Evolutionary conservation across 1,139 yeast species (phyloP), one percentile per base, ranked within the genome.

Genomic region (Suzukiozyma palmioleophila): DNA sequence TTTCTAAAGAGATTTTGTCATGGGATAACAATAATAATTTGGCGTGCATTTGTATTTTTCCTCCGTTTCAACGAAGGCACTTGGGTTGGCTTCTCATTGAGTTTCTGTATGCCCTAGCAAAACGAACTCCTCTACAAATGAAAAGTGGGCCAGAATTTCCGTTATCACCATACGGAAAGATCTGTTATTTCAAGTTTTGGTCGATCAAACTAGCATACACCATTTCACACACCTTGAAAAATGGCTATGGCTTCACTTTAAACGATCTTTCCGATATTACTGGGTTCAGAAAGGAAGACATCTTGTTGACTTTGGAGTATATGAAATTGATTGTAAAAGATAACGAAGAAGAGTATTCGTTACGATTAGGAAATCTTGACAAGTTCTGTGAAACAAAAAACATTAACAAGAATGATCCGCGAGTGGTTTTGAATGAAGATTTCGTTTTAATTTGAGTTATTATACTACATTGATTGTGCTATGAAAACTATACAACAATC

Each of bases 131-230:
- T 62, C 61, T 79, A 57, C 54, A 62, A 66, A 36, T 59, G 69
- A 25, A 51, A 22, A 89, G 96, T 42, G 95, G 97, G 0, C 98
- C 98, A 0, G 98, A 92, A 57, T 76, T 81, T 47, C 98, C 98
- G 0, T 65, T 92, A 14, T 85, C 96, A 5, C 83, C 84, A 0
- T 85, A 79, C 57, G 98, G 98, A 0, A 72, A 74, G 38, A 66
- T 78, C 4, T 77, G 90, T 4, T 92, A 89, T 53, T 52, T 84
- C 26, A 65, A 75, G n/a, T 90, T 75, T 59, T 92, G 98, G 98
- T 70, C 86, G 11, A 69, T 71, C 35, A 57, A 53, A 33, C 43
- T 71, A 11, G 62, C 66, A 3, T 14, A 47, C 13, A 40, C 57
- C 22, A 43, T 60, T 18, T 25, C 40, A 35, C 26, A 42, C 32